These are phyloP conservation scores for Rhodosporidiobolus odoratus DNA, from an alignment of 768 basidiomycete species.

Conservation along the genomic window DNA sequence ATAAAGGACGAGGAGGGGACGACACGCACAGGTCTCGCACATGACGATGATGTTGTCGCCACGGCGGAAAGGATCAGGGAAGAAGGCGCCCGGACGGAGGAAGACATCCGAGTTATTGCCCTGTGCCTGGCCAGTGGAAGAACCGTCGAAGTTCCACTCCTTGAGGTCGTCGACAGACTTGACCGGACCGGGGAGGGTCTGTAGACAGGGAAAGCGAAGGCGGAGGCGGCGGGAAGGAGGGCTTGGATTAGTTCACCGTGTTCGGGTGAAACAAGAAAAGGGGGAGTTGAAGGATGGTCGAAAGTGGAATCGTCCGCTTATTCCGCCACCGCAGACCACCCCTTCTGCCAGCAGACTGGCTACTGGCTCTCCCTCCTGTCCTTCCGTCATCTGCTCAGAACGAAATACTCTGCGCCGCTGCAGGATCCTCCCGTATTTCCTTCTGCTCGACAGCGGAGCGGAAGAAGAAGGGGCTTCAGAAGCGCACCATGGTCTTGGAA, in stretches of 20 bases:
- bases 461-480: neutral
- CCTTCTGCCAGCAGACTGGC: too few species aligned
- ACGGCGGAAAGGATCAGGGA: slow-evolving; percentile 98
- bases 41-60: slow-evolving; percentile 57
- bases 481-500: slow-evolving; percentile 84
- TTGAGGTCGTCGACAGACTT: slow-evolving; percentile 85
- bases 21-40: slow-evolving; percentile 58
- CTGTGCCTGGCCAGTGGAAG: slow-evolving; percentile 72
- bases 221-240: neutral
- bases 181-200: slow-evolving; percentile 84
- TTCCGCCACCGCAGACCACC: too few species aligned
- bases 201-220: slow-evolving; percentile 20
- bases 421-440: neutral
- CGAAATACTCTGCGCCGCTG: too few species aligned
- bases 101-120: slow-evolving; percentile 95
- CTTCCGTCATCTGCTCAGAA: too few species aligned
- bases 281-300: too few species aligned
- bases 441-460: neutral
- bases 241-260: neutral
- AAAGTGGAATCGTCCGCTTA: too few species aligned
- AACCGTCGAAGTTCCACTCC: slow-evolving; percentile 98
- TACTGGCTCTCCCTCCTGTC: too few species aligned
- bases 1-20: neutral
- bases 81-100: slow-evolving; percentile 92
- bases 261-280: neutral